Percentiles rank a stretch among this genome's conserved stretches.
phyloP scores from a whole-genome alignment of 495 filamentous ascomycete genomes.

The Penicillium parvum region DNA sequence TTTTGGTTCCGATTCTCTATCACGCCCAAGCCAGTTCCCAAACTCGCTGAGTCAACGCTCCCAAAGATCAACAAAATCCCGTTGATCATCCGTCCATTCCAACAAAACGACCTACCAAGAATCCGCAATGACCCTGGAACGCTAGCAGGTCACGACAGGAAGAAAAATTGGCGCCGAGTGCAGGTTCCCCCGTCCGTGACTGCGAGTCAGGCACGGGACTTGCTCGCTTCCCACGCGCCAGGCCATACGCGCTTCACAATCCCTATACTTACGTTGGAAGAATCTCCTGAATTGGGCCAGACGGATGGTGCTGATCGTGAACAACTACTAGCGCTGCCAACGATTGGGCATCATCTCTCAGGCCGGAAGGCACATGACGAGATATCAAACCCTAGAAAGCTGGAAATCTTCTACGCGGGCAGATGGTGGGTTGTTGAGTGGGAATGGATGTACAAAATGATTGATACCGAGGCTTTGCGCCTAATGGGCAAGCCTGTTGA shows the following conservation, averaged over 20 bases:
- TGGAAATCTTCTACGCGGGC: slow-evolving; percentile 12
- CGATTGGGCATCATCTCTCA: slow-evolving; percentile 23
- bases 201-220: background rate
- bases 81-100: slow-evolving; percentile 49
- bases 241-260: slow-evolving; percentile 35
- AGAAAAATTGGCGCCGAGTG: background rate
- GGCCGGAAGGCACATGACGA: background rate
- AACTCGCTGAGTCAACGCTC: background rate
- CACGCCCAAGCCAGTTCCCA: background rate
- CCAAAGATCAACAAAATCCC: slow-evolving; percentile 5
- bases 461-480: slow-evolving; percentile 34
- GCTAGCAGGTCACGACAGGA: background rate
- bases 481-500: slow-evolving; percentile 30
- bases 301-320: slow-evolving; percentile 5
- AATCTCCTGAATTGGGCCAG: background rate
- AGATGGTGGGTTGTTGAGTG: slow-evolving; percentile 25
- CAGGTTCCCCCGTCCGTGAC: slow-evolving; percentile 2
- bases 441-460: slow-evolving; percentile 45
- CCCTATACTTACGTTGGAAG: slow-evolving; percentile 27
- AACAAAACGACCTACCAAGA: slow-evolving; percentile 39
- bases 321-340: slow-evolving; percentile 30
- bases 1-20: slow-evolving; percentile 68
- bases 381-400: background rate
- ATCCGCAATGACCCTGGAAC: slow-evolving; percentile 7
- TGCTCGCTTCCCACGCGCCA: slow-evolving; percentile 23